These are phyloP conservation scores for Aspergillus jensenii DNA, from an alignment of 2,329 filamentous ascomycete species.

Conservation along the genomic window DNA sequence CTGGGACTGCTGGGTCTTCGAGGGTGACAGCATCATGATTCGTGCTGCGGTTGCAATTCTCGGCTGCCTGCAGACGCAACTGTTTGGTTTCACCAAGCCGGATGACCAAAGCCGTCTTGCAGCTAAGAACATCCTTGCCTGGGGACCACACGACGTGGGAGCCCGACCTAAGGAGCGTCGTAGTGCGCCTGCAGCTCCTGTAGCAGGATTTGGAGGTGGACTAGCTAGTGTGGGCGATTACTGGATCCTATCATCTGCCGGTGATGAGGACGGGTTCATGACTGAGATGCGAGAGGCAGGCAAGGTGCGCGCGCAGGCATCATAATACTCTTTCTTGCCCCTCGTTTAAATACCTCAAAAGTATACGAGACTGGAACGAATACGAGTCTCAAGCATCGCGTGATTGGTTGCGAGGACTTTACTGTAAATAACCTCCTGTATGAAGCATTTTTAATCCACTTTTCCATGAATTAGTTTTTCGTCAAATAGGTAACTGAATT, in stretches of 20 bases:
- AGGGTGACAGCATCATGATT: conserved; percentile 55
- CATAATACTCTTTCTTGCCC: not conserved
- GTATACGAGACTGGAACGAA: not conserved
- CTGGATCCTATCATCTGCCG: conserved; percentile 40
- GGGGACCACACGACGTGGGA: conserved; percentile 36
- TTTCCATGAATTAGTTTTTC: not conserved
- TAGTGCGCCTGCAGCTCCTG: conserved; percentile 32
- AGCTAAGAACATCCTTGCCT: conserved; percentile 35
- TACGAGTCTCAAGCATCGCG: not conserved
- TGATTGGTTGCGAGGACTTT: not conserved
- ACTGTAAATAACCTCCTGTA: not conserved
- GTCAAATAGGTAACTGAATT: not conserved
- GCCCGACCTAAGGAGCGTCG: conserved; percentile 35
- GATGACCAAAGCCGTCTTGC: conserved; percentile 38
- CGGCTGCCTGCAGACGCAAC: conserved; percentile 43
- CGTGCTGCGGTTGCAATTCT: conserved; percentile 46
- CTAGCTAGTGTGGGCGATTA: conserved; percentile 41
- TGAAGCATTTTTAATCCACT: not conserved
- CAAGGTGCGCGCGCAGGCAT: conserved; percentile 30
- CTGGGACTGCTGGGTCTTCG: conserved; percentile 63
- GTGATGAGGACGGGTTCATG: conserved; percentile 45
- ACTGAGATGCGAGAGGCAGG: conserved; percentile 44
- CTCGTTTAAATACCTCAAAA: no score
- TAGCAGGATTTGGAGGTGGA: conserved; percentile 36
- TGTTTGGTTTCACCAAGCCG: conserved; percentile 38